Evolutionary conservation across 176 grass and related monocot species (phyloP), one percentile per base, ranked within the genome.

Genomic region (Oryza officinalis): DNA sequence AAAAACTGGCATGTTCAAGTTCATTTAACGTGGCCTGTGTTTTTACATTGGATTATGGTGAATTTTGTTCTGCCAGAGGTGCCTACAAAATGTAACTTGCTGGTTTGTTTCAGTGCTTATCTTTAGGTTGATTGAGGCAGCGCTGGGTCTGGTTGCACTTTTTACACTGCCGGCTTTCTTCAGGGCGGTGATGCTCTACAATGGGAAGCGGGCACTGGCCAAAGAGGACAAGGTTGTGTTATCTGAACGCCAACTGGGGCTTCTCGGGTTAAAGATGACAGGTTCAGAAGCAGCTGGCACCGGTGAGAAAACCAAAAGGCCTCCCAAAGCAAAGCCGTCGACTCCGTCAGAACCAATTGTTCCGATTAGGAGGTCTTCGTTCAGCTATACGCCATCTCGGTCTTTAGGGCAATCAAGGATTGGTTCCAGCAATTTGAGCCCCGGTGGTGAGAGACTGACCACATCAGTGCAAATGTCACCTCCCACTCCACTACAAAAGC

Each of bases 371-470:
- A 98, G 54, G 44, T 88, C 96, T 69, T 87, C 88, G 2, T 98
- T 98, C 83, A 94, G 85, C 71, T 93, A 92, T 71, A 95, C 96
- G n/a, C 91, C 93, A 23, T 80, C 93, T 70, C 74, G 83, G 12
- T 13, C 81, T 37, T 50, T 79, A 17, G 85, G 82, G 15, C 65
- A 86, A 74, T 57, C 82, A 22, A 86, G 85, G 80, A 88, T 85
- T 60, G 89, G 63, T n/a, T 80, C 94, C 14, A 90, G 74, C 82
- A 73, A 91, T 80, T 65, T 89, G 78, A 91, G 77, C 85, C 70
- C 94, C 47, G 87, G 83, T 49, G 59, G 91, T 68, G 93, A 92
- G 40, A 98, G 91, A 80, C 83, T 85, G 77, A 46, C 43, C 43
- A 71, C 87, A 0, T 7, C 80, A 65, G 78, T 92, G 40, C 93